Evolutionary conservation across 1,284 basidiomycete species (phyloP).

Genomic region (Trametes versicolor): DNA sequence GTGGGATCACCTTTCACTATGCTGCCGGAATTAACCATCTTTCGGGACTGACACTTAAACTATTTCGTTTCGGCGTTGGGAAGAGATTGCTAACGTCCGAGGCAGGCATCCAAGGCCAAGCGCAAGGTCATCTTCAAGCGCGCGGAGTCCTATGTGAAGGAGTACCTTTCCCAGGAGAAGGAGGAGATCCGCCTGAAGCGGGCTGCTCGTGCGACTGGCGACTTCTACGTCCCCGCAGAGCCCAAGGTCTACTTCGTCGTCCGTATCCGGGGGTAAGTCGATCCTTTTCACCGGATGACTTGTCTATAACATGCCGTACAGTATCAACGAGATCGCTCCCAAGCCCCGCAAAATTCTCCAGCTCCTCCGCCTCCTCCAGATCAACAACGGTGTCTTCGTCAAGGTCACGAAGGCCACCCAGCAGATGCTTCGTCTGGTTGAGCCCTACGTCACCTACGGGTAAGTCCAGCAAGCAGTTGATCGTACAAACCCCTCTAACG

Average conservation of each 20-base stretch:
- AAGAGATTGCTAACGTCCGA: slow-evolving; percentile 42
- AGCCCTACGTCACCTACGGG: slow-evolving; percentile 98
- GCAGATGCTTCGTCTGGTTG: slow-evolving; percentile 98
- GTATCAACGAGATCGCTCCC: slow-evolving; percentile 99
- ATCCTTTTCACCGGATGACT: neutral
- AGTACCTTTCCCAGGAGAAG: slow-evolving; percentile 92
- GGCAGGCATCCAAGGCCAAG: slow-evolving; percentile 88
- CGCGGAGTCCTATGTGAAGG: slow-evolving; percentile 98
- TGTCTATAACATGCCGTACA: slow-evolving; percentile 42
- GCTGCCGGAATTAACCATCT: slow-evolving; percentile 95
- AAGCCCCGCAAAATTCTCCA: slow-evolving; percentile 99
- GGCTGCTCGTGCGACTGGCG: slow-evolving; percentile 90
- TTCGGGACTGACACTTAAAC: slow-evolving; percentile 85
- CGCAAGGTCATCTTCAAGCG: slow-evolving; percentile 99
- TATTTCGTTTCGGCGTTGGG: slow-evolving; percentile 6
- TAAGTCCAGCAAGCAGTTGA: slow-evolving; percentile 49
- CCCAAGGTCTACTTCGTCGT: slow-evolving; percentile 99
- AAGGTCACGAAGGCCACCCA: slow-evolving; percentile 97
- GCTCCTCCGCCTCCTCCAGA: slow-evolving; percentile 97
- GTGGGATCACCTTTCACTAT: slow-evolving; percentile 63
- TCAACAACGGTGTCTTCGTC: slow-evolving; percentile 99
- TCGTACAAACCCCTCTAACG: slow-evolving; percentile 11
- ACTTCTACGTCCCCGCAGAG: slow-evolving; percentile 98
- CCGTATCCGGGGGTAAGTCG: slow-evolving; percentile 90
- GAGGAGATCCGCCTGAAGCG: slow-evolving; percentile 98